Base-by-base conservation (phyloP, 2,329 filamentous ascomycete species). In the Fusarium transvaalense region DNA sequence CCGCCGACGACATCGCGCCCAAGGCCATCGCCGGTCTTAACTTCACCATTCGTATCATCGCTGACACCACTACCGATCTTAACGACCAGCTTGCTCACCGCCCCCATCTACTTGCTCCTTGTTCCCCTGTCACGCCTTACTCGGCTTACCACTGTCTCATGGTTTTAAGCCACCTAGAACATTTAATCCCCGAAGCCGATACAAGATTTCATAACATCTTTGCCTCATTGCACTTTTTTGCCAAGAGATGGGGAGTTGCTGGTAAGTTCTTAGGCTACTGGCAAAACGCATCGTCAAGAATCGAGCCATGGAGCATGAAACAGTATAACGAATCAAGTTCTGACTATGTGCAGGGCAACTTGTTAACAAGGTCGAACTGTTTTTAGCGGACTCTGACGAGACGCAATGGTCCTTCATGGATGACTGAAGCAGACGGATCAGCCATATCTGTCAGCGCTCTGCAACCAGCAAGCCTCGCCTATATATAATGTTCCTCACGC, bases 21-120 rank as follows among this genome's bases (percentile, higher is more conserved):
- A 79, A 79, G 56, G 77, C 77, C 63, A 76, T 79, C 17, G 76
- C 77, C 15, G 78, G 77, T 54, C 72, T 79, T 56, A 79, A 79
- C 67, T 79, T 79, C 56, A 77, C 77, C 54, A 76, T 79, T 35
- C 75, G 77, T 45, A 77, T 79, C 48, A 76, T 79, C 37, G 73
- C 76, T 54, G 77, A 79, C 53, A 77, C 76, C 23, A 78, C 76
- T n/a, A 74, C 74, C 38, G 76, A 78, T 34, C 75, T 78, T 48
- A 78, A 78, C 52, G 71, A 75, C 37, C 75, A 77, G 47, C 76
- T 78, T 29, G 70, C 74, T 23, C 75, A 73, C 37, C 70, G 71
- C 13, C 75, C 78, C 12, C 75, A 76, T 21, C 71, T 77, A 23
- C 71, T 78, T 27, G 75, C 74, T 29, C 72, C 74, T n/a, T 76